phyloP scores from a whole-genome alignment of 1,139 yeast species.

The Spathaspora sp. region DNA sequence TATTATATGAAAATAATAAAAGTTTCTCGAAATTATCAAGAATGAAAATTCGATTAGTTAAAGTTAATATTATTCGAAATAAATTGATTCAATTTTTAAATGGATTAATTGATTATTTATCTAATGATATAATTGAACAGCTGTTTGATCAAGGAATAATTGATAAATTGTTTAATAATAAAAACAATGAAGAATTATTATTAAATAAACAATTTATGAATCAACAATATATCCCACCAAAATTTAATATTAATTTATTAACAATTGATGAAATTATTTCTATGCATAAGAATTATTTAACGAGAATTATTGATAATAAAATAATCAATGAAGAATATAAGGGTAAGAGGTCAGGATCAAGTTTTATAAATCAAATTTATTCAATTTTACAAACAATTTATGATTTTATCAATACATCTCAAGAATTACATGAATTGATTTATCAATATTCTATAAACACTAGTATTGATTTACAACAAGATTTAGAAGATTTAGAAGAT shows the following conservation, averaged over 20 bases:
- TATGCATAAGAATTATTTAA: constrained; percentile 42
- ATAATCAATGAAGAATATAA: constrained; percentile 32
- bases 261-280: constrained; percentile 50
- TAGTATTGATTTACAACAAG: constrained; percentile 17
- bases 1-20: constrained; percentile 43
- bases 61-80: constrained; percentile 47
- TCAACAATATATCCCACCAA: constrained; percentile 2
- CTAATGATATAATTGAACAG: constrained; percentile 50
- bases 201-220: constrained; percentile 12
- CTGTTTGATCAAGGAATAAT: constrained; percentile 27
- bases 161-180: constrained; percentile 21
- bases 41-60: constrained; percentile 24
- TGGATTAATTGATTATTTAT: constrained; percentile 41
- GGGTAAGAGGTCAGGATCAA: constrained; percentile 41
- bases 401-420: constrained; percentile 44
- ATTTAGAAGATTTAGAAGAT: constrained; percentile 17
- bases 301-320: constrained; percentile 38
- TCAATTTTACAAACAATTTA: constrained; percentile 40
- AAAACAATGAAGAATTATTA: constrained; percentile 12
- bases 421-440: constrained; percentile 40
- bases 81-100: constrained; percentile 47
- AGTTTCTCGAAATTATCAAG: constrained; percentile 19
- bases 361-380: constrained; percentile 48
- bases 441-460: constrained; percentile 27
- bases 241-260: constrained; percentile 24